Conservation (phyloP, 805 yeast genomes). For the Sugiyamaella floridensis region DNA sequence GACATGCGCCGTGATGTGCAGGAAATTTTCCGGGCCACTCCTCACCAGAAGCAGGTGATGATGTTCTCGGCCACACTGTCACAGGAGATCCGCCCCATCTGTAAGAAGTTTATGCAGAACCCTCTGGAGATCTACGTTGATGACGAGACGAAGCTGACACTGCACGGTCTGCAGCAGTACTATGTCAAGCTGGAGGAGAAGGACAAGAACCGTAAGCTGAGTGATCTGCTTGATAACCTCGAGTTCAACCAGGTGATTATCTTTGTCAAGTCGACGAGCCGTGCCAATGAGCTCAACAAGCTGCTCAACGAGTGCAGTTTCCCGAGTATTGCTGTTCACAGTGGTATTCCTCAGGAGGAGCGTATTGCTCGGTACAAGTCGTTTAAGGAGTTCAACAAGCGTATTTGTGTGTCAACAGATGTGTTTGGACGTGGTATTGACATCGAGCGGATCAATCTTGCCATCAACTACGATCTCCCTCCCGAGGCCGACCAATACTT, state of each 20-base stretch:
- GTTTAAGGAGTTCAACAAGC: slow-evolving; percentile 95
- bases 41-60: slow-evolving; percentile 98
- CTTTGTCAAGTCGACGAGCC: slow-evolving; percentile 82
- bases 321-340: slow-evolving; percentile 96
- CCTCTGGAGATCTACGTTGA: slow-evolving; percentile 97
- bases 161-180: slow-evolving; percentile 97
- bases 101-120: slow-evolving; percentile 96
- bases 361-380: slow-evolving; percentile 94
- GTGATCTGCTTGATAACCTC: slow-evolving; percentile 85
- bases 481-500: slow-evolving; percentile 94
- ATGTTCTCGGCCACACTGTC: slow-evolving; percentile 97
- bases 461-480: slow-evolving; percentile 96
- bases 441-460: slow-evolving; percentile 96
- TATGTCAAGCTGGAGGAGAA: slow-evolving; percentile 82
- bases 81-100: slow-evolving; percentile 89
- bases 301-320: slow-evolving; percentile 85
- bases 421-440: slow-evolving; percentile 99
- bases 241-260: slow-evolving; percentile 98
- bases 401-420: slow-evolving; percentile 97
- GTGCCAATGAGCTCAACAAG: slow-evolving; percentile 88
- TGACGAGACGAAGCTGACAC: slow-evolving; percentile 93
- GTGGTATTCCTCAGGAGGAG: slow-evolving; percentile 93
- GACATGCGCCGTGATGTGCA: slow-evolving; percentile 99
- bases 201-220: slow-evolving; percentile 87
- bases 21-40: slow-evolving; percentile 95